Evolutionary conservation across 1,284 basidiomycete genomes (phyloP).

Genomic region (Ustilago xerochloae): DNA sequence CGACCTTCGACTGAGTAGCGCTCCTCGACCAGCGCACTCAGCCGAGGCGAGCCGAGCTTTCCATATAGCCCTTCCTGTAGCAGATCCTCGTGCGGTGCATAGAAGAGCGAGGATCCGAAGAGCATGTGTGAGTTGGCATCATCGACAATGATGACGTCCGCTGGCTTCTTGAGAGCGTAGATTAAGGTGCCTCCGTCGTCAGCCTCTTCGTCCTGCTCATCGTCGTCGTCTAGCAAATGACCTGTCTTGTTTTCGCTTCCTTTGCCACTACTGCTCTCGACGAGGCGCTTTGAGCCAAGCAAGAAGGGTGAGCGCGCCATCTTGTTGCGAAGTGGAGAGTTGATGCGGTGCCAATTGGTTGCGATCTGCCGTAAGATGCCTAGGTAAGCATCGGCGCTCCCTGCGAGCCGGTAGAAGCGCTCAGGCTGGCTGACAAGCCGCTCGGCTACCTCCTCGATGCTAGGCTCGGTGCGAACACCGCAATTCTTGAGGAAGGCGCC

Average conservation of each 20-base stretch:
- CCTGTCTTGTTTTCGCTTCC: conserved; percentile 9
- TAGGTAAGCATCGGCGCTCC: conserved; percentile 76
- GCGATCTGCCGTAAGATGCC: conserved; percentile 85
- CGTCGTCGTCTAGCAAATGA: conserved; percentile 45
- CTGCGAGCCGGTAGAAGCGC: conserved; percentile 77
- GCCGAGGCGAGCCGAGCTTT: conserved; percentile 73
- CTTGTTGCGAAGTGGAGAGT: conserved; percentile 73
- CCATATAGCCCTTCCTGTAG: conserved; percentile 73
- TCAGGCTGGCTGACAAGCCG: conserved; percentile 71
- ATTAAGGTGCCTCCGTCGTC: conserved; percentile 60
- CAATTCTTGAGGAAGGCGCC: conserved; percentile 84
- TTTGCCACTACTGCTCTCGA: conserved; percentile 12
- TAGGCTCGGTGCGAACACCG: conserved; percentile 89
- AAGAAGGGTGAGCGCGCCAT: conserved; percentile 81
- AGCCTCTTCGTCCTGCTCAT: conserved; percentile 60
- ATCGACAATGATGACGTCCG: conserved; percentile 66
- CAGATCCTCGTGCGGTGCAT: conserved; percentile 89
- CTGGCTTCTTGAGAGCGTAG: conserved; percentile 65
- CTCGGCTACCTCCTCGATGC: conserved; percentile 76
- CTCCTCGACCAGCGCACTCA: conserved; percentile 80
- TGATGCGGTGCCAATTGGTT: conserved; percentile 77
- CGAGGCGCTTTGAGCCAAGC: conserved; percentile 76
- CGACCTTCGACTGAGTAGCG: conserved; percentile 75
- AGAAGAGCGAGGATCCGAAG: conserved; percentile 71
- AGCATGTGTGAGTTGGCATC: conserved; percentile 67